Evolutionary conservation across 805 yeast species (phyloP).

Genomic region (Myxozyma kluyveri): DNA sequence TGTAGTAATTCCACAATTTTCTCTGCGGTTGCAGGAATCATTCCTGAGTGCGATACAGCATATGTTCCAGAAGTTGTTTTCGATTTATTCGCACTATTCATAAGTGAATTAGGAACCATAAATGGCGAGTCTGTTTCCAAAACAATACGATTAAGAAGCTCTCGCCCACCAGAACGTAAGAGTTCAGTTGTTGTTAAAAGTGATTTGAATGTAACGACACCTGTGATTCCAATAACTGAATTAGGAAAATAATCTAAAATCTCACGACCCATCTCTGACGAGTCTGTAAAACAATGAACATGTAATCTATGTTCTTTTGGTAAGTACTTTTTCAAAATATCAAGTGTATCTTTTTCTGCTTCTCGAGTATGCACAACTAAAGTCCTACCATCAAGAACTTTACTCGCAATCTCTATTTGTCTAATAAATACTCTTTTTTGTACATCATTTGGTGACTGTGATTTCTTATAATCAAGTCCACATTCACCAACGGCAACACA

Average conservation of each 20-base stretch:
- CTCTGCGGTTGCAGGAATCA: conserved; percentile 23
- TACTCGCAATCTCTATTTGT: conserved; percentile 16
- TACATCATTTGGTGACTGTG: conserved; percentile 12
- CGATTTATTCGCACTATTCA: neutral
- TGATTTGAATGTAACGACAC: conserved; percentile 22
- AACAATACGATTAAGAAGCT: conserved; percentile 11
- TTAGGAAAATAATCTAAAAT: conserved; percentile 18
- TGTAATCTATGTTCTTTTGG: conserved; percentile 18
- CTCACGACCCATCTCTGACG: conserved; percentile 16
- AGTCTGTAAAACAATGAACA: conserved; percentile 26
- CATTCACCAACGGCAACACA: conserved; percentile 28
- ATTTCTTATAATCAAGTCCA: conserved; percentile 26
- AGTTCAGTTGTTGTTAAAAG: conserved; percentile 20
- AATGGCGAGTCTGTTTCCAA: conserved; percentile 26
- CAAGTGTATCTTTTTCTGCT: conserved; percentile 22
- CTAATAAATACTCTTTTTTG: conserved; percentile 18
- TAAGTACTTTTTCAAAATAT: conserved; percentile 8
- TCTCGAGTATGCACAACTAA: conserved; percentile 26
- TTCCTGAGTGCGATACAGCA: conserved; percentile 24
- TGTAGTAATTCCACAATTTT: conserved; percentile 17
- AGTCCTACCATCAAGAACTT: conserved; percentile 7
- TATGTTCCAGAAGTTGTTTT: conserved; percentile 4
- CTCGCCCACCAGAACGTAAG: conserved; percentile 10
- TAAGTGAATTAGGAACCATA: conserved; percentile 15
- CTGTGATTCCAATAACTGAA: conserved; percentile 25